Base-by-base conservation (phyloP, 2,329 filamentous ascomycete species). In the Bipolaris gigantea region DNA sequence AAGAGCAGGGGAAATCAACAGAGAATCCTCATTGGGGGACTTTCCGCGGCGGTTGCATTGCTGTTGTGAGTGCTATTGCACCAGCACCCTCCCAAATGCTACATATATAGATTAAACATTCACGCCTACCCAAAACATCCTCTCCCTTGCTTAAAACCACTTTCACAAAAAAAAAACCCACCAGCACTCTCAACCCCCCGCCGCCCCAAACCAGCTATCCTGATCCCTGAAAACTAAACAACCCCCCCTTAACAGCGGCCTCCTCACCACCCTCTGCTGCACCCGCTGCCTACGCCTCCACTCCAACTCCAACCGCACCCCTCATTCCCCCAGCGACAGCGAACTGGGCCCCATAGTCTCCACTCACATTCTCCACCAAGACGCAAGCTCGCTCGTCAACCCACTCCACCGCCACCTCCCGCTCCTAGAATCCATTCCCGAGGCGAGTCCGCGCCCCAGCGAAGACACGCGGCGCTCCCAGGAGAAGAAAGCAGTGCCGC, bases 51-150 rank as follows among this genome's bases (percentile, higher is more conserved):
- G 25, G 47, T 32, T 30, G 47, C 33, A 11, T 34, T 49, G 32
- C 13, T 54, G 5, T 27, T 59, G 50, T 59, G 46, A 57, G 54
- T 59, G 36, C 33, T 18, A 32, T 51, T 38, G 42, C 38, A 50
- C 47, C 36, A 34, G 40, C 36, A n/a, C 23, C 13, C 10, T 30
- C 27, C 13, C 25, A 21, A 36, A n/a, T 33, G 21, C 36, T 44
- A 44, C 15, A 34, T 44, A 44, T 11, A 34, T 50, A 44, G 40
- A 42, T 6, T 34, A 50, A 35, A 11, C 16, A 33, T 30, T 23
- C 33, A 45, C 43, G 27, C 39, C 32, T 35, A 19, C 32, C 50
- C 23, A 40, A 40, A 19, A 7, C 13, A 15, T 15, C 27, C 15
- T 35, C 13, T 38, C 27, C 43, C 27, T 38, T 34, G 16, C 23